phyloP scores from a whole-genome alignment of 805 yeast species.

The Torulaspora quercuum region DNA sequence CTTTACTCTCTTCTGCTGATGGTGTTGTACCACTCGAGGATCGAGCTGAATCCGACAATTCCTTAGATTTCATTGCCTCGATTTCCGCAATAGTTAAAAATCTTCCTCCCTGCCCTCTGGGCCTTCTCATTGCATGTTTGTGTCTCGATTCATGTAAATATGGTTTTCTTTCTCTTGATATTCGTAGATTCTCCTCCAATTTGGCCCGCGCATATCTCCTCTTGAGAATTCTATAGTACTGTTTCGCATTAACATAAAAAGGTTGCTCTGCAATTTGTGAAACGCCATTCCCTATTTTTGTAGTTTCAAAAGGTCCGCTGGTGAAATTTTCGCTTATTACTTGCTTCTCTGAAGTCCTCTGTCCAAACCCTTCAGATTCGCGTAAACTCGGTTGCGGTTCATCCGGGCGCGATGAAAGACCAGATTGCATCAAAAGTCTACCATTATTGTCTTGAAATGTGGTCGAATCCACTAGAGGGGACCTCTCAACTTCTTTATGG shows the following conservation, averaged over 20 bases:
- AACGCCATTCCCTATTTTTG: slow-evolving; percentile 2
- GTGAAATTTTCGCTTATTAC: not conserved
- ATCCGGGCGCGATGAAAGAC: too few relatives aligned
- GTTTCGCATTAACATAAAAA: slow-evolving; percentile 95
- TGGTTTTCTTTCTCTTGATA: slow-evolving; percentile 87
- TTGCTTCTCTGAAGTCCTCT: slow-evolving; percentile 2
- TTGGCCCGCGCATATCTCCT: slow-evolving; percentile 91
- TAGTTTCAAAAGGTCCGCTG: slow-evolving; percentile 2
- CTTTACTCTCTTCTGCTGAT: slow-evolving; percentile 1
- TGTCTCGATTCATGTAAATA: slow-evolving; percentile 95
- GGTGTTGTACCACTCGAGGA: slow-evolving; percentile 7
- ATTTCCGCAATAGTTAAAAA: slow-evolving; percentile 90
- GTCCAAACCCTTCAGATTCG: slow-evolving; percentile 1
- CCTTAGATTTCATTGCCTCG: slow-evolving; percentile 49
- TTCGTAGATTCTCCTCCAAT: slow-evolving; percentile 81
- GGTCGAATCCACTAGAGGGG: too few relatives aligned
- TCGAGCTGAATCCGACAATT: slow-evolving; percentile 13
- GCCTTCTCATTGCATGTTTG: slow-evolving; percentile 98
- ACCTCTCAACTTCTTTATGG: too few relatives aligned
- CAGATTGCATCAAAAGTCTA: too few relatives aligned
- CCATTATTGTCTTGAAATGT: too few relatives aligned
- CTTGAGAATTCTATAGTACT: slow-evolving; percentile 89
- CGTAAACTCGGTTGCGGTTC: too few relatives aligned
- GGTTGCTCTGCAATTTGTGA: slow-evolving; percentile 69
- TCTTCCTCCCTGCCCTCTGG: slow-evolving; percentile 98